phyloP scores from a whole-genome alignment of 2,329 filamentous ascomycete genomes.

The Aaosphaeria arxii region DNA sequence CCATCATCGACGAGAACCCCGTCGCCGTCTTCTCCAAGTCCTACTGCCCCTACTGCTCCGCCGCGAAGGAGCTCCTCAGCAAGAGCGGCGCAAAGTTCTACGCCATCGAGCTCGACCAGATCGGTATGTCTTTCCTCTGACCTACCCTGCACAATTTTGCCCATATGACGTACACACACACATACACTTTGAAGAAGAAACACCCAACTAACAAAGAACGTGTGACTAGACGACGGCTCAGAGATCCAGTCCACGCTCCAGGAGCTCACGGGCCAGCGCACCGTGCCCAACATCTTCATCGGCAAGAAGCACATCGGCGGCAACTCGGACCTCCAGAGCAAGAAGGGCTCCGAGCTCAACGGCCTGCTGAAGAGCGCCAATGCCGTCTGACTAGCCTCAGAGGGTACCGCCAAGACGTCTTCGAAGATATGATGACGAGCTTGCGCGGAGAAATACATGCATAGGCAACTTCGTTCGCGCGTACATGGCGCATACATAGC shows the following conservation, averaged over 20 bases:
- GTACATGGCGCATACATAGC: no score
- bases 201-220: not conserved
- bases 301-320: conserved; percentile 87
- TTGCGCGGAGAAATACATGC: not conserved
- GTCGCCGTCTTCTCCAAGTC: conserved; percentile 97
- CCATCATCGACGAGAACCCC: conserved; percentile 83
- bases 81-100: conserved; percentile 69
- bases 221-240: conserved; percentile 67
- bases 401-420: not conserved
- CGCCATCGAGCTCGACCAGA: conserved; percentile 79
- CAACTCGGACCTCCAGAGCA: conserved; percentile 83
- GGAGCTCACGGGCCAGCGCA: conserved; percentile 77
- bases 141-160: not conserved
- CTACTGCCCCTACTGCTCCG: conserved; percentile 89
- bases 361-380: conserved; percentile 61
- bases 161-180: not conserved
- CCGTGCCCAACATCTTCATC: conserved; percentile 97
- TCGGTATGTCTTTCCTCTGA: conserved; percentile 69
- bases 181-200: not conserved
- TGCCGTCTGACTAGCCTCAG: conserved; percentile 51
- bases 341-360: conserved; percentile 58
- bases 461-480: not conserved
- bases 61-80: conserved; percentile 72
- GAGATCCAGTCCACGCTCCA: conserved; percentile 80
- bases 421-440: conserved; percentile 1